Percentiles rank a stretch among this genome's conserved stretches.
Evolutionary conservation across 2,329 filamentous ascomycete genomes (phyloP).

Genomic region (Arthrobotrys conoides): DNA sequence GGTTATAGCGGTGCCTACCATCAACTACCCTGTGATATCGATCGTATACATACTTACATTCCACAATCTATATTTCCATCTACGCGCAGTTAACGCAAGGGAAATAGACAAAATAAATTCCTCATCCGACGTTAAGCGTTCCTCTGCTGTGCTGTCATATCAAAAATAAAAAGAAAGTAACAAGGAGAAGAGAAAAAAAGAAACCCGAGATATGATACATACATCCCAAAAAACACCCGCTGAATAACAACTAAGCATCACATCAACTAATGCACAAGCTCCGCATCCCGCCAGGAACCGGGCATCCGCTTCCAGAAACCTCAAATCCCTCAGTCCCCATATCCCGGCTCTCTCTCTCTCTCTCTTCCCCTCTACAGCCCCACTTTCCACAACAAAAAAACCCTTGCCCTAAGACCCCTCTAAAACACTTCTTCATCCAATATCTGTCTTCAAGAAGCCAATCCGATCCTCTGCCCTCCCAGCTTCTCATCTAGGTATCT

Average conservation of each 20-base stretch:
- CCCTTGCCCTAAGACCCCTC: constrained; percentile 1
- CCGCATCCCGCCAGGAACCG: constrained; percentile 28
- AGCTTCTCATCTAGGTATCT: constrained; percentile 58
- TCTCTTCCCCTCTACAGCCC: not conserved
- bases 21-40: constrained; percentile 10
- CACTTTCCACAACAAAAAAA: constrained; percentile 14
- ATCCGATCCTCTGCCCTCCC: constrained; percentile 18
- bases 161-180: constrained; percentile 5
- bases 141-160: constrained; percentile 21
- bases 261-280: constrained; percentile 31
- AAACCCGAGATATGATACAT: not conserved
- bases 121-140: constrained; percentile 53
- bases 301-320: constrained; percentile 34
- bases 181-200: constrained; percentile 21
- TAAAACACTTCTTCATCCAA: constrained; percentile 13
- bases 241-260: constrained; percentile 22
- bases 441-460: constrained; percentile 32
- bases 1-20: constrained; percentile 5
- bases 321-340: constrained; percentile 49
- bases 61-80: constrained; percentile 16
- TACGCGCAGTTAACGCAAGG: constrained; percentile 35
- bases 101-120: constrained; percentile 1
- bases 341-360: constrained; percentile 28
- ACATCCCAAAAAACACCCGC: constrained; percentile 1
- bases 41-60: constrained; percentile 10